Base-by-base conservation (phyloP, 768 basidiomycete species). In the Phanerochaete sordida region DNA sequence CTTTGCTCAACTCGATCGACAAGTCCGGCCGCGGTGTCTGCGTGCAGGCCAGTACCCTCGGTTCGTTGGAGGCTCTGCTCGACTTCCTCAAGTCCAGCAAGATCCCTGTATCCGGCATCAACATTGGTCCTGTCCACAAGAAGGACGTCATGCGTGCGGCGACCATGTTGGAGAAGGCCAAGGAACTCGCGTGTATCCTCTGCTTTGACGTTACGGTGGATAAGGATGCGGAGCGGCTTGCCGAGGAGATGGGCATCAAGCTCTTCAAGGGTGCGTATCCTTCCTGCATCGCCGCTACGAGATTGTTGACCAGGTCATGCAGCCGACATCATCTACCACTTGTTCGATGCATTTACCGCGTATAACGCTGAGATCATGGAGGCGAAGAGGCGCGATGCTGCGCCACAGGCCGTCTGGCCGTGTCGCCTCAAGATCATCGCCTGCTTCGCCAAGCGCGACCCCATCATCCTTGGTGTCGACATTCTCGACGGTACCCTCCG, bases 281-380 rank as follows among this genome's bases (percentile, higher is more conserved):
- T 53, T 5, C 48, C 31, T 16, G 19, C n/a, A 6, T 16, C 24
- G 33, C 15, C 37, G 13, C 23, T 60, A 2, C 53, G 45, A 54
- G 46, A 5, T 37, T 64, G 23, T 8, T 26, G 62, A 37, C 19
- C 27, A 30, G 21, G 2, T 11, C 60, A 28, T 62, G 27, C 71
- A 98, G 96, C 96, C 62, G 95, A 97, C 73, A 98, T 98, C 71
- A 98, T 99, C 66, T 99, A 99, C 74, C 96, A 98, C 72, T 77
- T 99, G 47, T 98, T 98, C 71, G 95, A 98, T 70, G 85, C 93
- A 16, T 98, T 98, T 79, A 97, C 87, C 45, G 91, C 87, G 1
- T 98, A 98, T 75, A 96, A 96, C 70, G 82, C 83, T 61, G 91
- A 93, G 75, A 94, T 98, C 56, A 80, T 81, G 59, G 96, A 97